Conservation (phyloP, 345 rosid genomes). For the Mercurialis annua region DNA sequence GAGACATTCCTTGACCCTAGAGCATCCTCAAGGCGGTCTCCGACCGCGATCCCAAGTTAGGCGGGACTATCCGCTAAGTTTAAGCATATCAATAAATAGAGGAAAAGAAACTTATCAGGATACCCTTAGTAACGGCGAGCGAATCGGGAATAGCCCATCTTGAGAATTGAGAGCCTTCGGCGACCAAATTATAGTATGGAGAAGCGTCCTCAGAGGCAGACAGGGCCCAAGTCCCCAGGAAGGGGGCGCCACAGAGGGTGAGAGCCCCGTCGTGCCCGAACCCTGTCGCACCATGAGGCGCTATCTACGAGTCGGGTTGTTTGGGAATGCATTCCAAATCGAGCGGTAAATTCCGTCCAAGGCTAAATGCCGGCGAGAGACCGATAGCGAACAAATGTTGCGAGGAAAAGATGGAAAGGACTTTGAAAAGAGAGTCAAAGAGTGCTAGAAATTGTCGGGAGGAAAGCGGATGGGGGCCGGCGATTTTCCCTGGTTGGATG, state of each 20-base stretch:
- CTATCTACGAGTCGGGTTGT: conserved; percentile 15
- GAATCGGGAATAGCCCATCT: no score
- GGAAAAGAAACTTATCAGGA: no score
- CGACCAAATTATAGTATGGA: no score
- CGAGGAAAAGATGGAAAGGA: conserved; percentile 25
- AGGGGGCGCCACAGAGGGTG: background rate
- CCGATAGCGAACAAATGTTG: no score
- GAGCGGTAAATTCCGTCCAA: conserved; percentile 5
- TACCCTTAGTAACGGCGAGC: no score
- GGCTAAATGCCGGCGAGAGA: conserved; percentile 12
- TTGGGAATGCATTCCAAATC: conserved; percentile 12
- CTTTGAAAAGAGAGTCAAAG: conserved; percentile 23
- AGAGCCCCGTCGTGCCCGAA: conserved; percentile 9
- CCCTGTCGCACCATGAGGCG: conserved; percentile 18
- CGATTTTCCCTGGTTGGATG: conserved; percentile 9
- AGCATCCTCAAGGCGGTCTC: no score
- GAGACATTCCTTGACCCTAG: no score
- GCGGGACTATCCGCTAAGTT: no score
- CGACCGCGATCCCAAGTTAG: no score
- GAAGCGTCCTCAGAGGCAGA: background rate
- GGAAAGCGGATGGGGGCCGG: conserved; percentile 21
- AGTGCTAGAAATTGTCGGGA: conserved; percentile 19
- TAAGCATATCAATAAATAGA: no score
- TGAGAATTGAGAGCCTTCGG: no score
- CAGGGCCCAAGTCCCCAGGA: background rate